Base-by-base conservation (phyloP, 768 basidiomycete genomes). In the Obba rivulosa region DNA sequence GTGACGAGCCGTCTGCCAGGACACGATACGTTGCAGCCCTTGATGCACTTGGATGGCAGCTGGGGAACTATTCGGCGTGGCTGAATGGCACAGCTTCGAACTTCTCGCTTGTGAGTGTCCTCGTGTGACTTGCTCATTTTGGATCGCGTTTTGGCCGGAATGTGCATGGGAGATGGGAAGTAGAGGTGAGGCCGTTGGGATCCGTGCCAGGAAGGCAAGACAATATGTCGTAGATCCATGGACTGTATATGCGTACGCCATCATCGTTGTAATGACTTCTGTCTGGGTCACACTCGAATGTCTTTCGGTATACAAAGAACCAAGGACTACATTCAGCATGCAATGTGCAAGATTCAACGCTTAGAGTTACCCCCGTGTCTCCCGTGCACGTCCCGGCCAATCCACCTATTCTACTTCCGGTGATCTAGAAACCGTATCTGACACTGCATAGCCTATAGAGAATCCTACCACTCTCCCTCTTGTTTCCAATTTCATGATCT, bases 21-120 rank as follows among this genome's bases (percentile, higher is more conserved):
- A 79, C 76, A 56, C 80, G 81, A 48, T 86, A 85, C 62, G 73
- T 85, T 59, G 78, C 87, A 52, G 69, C 79, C n/a, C 59, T 91
- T 4, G 67, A 72, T 24, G 72, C 72, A 7, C 63, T 89, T 50
- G 72, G 72, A 25, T 70, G 77, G 58, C 80, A 87, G 52, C 63
- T 82, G 11, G 75, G 76, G n/a, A 87, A 90, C 62, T 91, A 78
- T 57, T 82, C 84, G 1, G 77, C 81, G 1, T 46, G 45, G 45
- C 22, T 46, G 35, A 18, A 39, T 22, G 45, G 45, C 17, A 36
- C 37, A 2, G 18, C 35, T 23, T 46, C 37, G 9, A 46, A 46
- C 24, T 46, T 46, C 45, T 13, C 45, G 14, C 38, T 46, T 16
- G 45, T 46, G 13, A 38, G 45, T 46, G 23, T 91, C 86, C 85